Conservation (phyloP, 2,329 filamentous ascomycete species). For the Ceratocystis destructans region DNA sequence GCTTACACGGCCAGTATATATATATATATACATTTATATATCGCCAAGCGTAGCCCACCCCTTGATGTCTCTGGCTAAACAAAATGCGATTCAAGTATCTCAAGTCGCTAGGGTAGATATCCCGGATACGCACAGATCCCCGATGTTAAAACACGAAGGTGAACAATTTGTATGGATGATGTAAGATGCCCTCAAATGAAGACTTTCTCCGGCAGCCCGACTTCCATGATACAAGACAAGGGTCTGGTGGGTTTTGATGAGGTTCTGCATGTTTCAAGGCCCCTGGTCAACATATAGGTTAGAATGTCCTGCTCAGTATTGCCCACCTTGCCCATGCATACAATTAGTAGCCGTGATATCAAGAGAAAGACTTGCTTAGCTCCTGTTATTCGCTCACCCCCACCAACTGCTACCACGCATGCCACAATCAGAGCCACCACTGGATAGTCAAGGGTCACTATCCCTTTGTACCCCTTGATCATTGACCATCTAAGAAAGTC, state of each 20-base stretch:
- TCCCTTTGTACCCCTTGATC: not conserved
- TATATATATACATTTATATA: not conserved
- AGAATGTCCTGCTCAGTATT: not conserved
- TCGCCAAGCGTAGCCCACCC: not conserved
- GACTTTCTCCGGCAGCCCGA: too few species aligned
- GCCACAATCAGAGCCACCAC: not conserved
- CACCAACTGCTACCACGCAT: not conserved
- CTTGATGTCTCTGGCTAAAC: not conserved
- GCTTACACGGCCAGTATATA: not conserved
- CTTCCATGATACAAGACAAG: too few species aligned
- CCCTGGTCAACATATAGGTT: not conserved
- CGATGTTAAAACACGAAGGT: not conserved
- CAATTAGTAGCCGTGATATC: too few species aligned
- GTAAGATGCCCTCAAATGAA: too few species aligned
- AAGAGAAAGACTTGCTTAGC: too few species aligned
- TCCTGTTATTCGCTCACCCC: not conserved
- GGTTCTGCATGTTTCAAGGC: constrained; percentile 5
- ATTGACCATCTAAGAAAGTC: not conserved
- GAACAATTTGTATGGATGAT: not conserved
- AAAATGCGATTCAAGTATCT: not conserved
- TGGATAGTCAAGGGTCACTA: not conserved
- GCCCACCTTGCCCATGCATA: not conserved
- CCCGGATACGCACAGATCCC: not conserved
- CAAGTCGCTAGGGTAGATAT: too few species aligned
- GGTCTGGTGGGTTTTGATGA: not conserved